A percentile compares a stretch with the other conserved stretches of the same genome.
Evolutionary conservation across 805 yeast genomes (phyloP).

Genomic region (Candida yuanshanica): DNA sequence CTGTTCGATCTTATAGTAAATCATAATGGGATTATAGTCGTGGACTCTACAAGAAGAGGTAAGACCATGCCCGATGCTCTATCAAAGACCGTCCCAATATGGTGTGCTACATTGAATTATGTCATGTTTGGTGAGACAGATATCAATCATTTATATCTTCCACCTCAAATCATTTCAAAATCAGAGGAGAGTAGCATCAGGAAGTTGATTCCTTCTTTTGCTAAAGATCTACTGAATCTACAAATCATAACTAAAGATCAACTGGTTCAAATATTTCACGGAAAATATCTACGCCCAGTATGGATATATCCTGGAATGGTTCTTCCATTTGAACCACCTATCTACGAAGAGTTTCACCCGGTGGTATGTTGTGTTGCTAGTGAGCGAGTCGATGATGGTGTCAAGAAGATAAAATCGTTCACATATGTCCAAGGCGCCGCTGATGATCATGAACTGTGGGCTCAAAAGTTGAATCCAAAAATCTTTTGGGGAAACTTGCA

Average conservation of each 20-base stretch:
- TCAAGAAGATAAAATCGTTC: slow-evolving; percentile 32
- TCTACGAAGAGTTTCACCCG: slow-evolving; percentile 31
- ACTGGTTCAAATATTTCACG: slow-evolving; percentile 28
- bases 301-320: slow-evolving; percentile 60
- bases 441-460: slow-evolving; percentile 91
- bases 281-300: slow-evolving; percentile 54
- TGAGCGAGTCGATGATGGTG: slow-evolving; percentile 54
- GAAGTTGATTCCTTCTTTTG: slow-evolving; percentile 43
- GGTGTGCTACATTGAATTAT: slow-evolving; percentile 77
- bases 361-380: slow-evolving; percentile 58
- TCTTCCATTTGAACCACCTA: slow-evolving; percentile 30
- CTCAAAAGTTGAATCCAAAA: slow-evolving; percentile 45
- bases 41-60: slow-evolving; percentile 85
- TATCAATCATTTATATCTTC: slow-evolving; percentile 38
- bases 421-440: slow-evolving; percentile 89
- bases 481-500: slow-evolving; percentile 49
- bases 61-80: slow-evolving; percentile 82
- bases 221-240: slow-evolving; percentile 34
- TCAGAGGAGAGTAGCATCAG: slow-evolving; percentile 53
- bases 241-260: slow-evolving; percentile 32
- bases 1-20: slow-evolving; percentile 43
- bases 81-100: slow-evolving; percentile 82
- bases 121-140: slow-evolving; percentile 36
- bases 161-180: slow-evolving; percentile 46
- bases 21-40: slow-evolving; percentile 48